A percentile compares a stretch with the other conserved stretches of the same genome.
Evolutionary conservation across 192 early-diverging fungal species (phyloP).

Genomic region (Backusella liffmaniae): DNA sequence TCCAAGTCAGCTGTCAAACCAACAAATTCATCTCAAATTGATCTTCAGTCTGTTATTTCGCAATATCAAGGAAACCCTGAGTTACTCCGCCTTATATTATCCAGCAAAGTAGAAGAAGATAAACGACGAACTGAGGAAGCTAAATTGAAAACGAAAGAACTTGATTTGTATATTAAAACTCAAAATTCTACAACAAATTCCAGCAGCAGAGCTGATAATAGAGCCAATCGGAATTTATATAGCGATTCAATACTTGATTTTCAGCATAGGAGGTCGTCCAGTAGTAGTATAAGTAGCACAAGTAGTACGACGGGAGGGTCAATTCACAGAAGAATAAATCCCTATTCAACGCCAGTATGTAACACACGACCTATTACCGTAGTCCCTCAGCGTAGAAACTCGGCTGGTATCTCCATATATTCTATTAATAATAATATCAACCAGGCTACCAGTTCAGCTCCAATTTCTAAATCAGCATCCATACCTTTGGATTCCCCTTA

Average conservation of each 20-base stretch:
- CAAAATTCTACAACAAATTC: slow-evolving; percentile 16
- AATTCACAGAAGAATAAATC: slow-evolving; percentile 11
- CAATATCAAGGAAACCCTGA: slow-evolving; percentile 51
- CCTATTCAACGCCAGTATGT: not conserved
- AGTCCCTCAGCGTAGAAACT: not conserved
- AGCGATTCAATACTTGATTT: not conserved
- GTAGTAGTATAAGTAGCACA: slow-evolving; percentile 16
- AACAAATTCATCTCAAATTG: slow-evolving; percentile 8
- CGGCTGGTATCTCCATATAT: not conserved
- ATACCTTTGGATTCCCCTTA: not conserved
- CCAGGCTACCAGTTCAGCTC: not conserved
- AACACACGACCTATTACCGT: not conserved
- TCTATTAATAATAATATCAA: slow-evolving; percentile 9
- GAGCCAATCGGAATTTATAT: not conserved
- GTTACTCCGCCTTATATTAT: slow-evolving; percentile 50
- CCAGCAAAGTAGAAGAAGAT: slow-evolving; percentile 57
- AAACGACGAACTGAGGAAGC: slow-evolving; percentile 57
- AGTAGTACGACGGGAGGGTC: not conserved
- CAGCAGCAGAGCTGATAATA: not conserved
- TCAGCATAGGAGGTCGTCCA: slow-evolving; percentile 7
- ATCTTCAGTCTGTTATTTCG: slow-evolving; percentile 49
- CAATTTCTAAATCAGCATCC: not conserved
- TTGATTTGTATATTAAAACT: slow-evolving; percentile 44
- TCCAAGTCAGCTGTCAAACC: slow-evolving; percentile 12
- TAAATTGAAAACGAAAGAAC: slow-evolving; percentile 44